Evolutionary conservation across 257 asterid genomes (phyloP).

Genomic region (Solanum pimpinellifolium): DNA sequence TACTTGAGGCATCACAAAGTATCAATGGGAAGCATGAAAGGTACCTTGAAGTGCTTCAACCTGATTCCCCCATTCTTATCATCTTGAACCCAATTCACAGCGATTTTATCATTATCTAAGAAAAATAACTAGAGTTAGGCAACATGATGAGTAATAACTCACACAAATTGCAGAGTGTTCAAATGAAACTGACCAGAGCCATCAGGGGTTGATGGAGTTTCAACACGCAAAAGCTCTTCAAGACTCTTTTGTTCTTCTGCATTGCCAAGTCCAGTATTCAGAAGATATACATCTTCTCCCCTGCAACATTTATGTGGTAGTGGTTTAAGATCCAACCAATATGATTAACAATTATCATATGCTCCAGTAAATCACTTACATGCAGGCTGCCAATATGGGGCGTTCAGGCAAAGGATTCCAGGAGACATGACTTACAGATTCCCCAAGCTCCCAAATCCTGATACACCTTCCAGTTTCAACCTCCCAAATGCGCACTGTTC

Average conservation of each 20-base stretch:
- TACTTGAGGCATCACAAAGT: neutral
- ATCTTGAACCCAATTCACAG: conserved; percentile 60
- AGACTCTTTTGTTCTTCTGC: conserved; percentile 54
- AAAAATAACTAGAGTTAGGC: neutral
- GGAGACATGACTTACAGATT: conserved; percentile 54
- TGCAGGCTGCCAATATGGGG: conserved; percentile 75
- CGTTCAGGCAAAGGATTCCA: conserved; percentile 86
- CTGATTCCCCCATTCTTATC: conserved; percentile 68
- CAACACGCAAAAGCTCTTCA: conserved; percentile 61
- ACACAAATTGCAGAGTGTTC: neutral
- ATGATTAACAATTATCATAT: conserved; percentile 1
- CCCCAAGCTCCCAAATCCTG: conserved; percentile 74
- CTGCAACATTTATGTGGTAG: conserved; percentile 23
- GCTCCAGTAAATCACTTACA: conserved; percentile 30
- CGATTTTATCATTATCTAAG: conserved; percentile 43
- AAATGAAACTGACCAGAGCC: conserved; percentile 49
- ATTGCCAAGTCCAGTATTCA: conserved; percentile 53
- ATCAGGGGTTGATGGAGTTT: conserved; percentile 21
- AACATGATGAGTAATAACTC: neutral
- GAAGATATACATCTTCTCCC: conserved; percentile 63
- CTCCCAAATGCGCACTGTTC: conserved; percentile 96
- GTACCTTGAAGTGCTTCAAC: conserved; percentile 88
- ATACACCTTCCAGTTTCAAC: conserved; percentile 92
- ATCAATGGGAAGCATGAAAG: neutral
- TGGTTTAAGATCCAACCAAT: conserved; percentile 1